Evolutionary conservation across 352 stramenopile genomes (phyloP).

Genomic region (Globisporangium echinulatum): DNA sequence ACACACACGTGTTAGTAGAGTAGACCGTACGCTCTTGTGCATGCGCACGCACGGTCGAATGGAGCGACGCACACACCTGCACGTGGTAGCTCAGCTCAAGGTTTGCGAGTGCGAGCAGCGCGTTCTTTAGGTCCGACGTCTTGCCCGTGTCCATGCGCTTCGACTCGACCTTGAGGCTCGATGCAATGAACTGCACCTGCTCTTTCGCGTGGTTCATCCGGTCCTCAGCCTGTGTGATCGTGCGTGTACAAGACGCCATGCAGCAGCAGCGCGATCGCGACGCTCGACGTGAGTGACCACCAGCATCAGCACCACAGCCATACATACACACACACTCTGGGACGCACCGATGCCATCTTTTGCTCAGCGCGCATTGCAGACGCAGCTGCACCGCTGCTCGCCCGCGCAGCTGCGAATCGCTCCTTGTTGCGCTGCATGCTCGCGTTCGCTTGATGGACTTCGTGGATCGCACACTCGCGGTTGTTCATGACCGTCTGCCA

Average conservation of each 20-base stretch:
- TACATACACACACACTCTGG: too few species aligned
- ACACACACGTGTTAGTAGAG: not conserved
- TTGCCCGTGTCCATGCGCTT: constrained; percentile 80
- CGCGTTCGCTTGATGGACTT: constrained; percentile 85
- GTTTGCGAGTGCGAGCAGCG: constrained; percentile 69
- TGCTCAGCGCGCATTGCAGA: constrained; percentile 85
- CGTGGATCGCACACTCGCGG: constrained; percentile 75
- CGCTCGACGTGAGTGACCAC: too few species aligned
- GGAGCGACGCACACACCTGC: constrained; percentile 26
- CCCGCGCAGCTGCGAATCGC: constrained; percentile 73
- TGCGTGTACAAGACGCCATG: not conserved
- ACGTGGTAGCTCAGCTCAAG: constrained; percentile 78
- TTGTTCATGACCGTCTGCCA: constrained; percentile 79
- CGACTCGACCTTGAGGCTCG: constrained; percentile 80
- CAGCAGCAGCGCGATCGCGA: not conserved
- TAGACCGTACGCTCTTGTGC: too few species aligned
- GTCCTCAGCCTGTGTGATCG: constrained; percentile 52
- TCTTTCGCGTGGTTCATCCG: constrained; percentile 83
- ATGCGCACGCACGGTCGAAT: too few species aligned
- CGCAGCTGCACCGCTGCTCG: constrained; percentile 75
- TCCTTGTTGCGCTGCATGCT: constrained; percentile 89
- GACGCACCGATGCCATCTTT: constrained; percentile 75
- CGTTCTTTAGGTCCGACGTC: constrained; percentile 70
- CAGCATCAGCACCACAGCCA: too few species aligned
- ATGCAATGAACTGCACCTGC: constrained; percentile 85